Percentiles rank a stretch among this genome's conserved stretches.
phyloP scores from a whole-genome alignment of 371 early-diverging fungal genomes.

The Parasitella parasitica region DNA sequence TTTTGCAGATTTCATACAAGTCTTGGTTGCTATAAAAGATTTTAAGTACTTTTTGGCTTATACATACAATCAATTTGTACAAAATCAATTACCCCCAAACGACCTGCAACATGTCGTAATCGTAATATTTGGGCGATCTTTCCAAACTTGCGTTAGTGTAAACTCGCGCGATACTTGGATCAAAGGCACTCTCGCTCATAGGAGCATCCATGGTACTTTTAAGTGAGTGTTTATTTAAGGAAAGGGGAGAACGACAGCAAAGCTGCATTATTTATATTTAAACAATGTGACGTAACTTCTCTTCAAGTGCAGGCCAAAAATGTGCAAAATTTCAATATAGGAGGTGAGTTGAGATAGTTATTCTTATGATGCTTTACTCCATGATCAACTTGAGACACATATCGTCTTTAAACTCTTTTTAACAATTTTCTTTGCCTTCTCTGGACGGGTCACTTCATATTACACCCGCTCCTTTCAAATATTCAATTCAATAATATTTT shows the following conservation, averaged over 20 bases:
- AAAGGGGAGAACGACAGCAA: not conserved
- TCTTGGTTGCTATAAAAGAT: conserved; percentile 54
- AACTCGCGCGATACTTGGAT: conserved; percentile 10
- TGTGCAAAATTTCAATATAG: too few relatives aligned
- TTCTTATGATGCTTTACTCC: too few relatives aligned
- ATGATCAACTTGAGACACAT: too few relatives aligned
- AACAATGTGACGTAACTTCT: not conserved
- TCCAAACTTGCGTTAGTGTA: conserved; percentile 20
- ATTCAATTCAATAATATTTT: too few relatives aligned
- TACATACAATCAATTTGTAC: too few relatives aligned
- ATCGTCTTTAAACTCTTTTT: too few relatives aligned
- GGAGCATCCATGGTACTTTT: not conserved
- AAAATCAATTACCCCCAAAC: conserved; percentile 19
- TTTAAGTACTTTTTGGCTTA: not conserved
- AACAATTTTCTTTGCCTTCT: too few relatives aligned
- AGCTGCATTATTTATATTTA: not conserved
- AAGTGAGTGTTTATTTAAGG: not conserved
- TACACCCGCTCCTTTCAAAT: too few relatives aligned
- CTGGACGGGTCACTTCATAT: too few relatives aligned
- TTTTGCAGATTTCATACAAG: conserved; percentile 95
- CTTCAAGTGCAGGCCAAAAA: too few relatives aligned
- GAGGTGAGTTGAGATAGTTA: too few relatives aligned
- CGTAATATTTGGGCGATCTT: conserved; percentile 16
- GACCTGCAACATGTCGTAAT: conserved; percentile 21
- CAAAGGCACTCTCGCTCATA: not conserved